Evolutionary conservation across 176 grass and related monocot species (phyloP).

Genomic region (Cocos nucifera): DNA sequence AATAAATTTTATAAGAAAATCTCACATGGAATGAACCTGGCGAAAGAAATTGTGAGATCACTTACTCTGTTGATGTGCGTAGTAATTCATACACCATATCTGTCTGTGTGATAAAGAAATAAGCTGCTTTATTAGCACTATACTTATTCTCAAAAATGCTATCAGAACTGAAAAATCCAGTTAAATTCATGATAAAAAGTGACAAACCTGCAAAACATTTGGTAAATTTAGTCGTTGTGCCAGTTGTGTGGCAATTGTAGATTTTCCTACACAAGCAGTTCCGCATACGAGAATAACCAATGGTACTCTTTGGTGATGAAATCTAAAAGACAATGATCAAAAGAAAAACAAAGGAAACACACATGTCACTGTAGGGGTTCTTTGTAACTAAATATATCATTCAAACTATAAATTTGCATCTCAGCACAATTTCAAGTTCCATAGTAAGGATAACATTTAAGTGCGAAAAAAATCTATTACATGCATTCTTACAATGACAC

Average conservation of each 20-base stretch:
- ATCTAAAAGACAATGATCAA: slow-evolving; percentile 35
- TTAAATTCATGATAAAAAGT: slow-evolving; percentile 2
- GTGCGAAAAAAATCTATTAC: no score
- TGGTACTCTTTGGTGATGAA: slow-evolving; percentile 96
- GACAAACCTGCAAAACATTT: slow-evolving; percentile 87
- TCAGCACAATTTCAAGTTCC: no score
- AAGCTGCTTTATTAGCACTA: neutral
- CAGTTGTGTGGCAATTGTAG: slow-evolving; percentile 95
- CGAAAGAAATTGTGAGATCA: neutral
- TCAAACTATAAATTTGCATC: no score
- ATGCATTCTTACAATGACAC: no score
- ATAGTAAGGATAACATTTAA: no score
- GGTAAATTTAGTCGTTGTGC: slow-evolving; percentile 92
- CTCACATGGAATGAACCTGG: no score
- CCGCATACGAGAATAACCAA: slow-evolving; percentile 94
- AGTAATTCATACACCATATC: slow-evolving; percentile 98
- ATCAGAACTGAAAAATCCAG: no score
- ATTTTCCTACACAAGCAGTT: slow-evolving; percentile 96
- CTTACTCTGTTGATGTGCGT: slow-evolving; percentile 87
- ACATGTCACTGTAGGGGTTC: neutral
- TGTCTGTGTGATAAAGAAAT: slow-evolving; percentile 47
- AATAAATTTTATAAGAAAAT: no score
- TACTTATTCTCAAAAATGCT: neutral
- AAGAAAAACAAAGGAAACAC: neutral
- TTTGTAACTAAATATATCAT: neutral